Base-by-base conservation (phyloP, 192 early-diverging fungal genomes). In the Linnemannia zychae region DNA sequence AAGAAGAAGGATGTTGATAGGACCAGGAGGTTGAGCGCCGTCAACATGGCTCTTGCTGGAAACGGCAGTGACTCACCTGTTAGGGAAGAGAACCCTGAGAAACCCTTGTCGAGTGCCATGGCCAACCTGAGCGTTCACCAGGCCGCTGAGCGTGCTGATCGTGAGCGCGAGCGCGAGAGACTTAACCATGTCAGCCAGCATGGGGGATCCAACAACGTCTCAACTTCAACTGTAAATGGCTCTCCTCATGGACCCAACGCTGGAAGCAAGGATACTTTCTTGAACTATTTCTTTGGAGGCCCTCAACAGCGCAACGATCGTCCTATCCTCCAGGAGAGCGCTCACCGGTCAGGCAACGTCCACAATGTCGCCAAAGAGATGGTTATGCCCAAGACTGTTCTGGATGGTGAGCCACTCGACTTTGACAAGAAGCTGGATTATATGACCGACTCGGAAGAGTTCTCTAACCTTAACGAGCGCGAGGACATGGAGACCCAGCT, bases 401-500 rank as follows among this genome's bases (percentile, higher is more conserved):
- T 87, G 69, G 77, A 85, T 72, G 77, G 83, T 6, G 83, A 85
- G 70, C 74, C 70, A 1, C 20, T 76, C 7, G 83, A 67, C 22
- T 71, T 67, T 74, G 77, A 84, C 52, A 78, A 68, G 63, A 79
- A 68, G 48, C 22, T 68, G 17, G 83, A 79, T 16, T 40, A 79
- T 33, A 53, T 72, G 52, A 67, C 68, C 1, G 70, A 79, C 0
- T 18, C 37, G 28, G 81, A 84, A 6, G 85, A 87, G 12, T 28
- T 36, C 38, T 52, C 46, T 16, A 67, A 78, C 50, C 24, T 82
- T 36, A 85, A 71, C 47, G 87, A 93, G 71, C 90, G 93, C 38
- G 95, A 96, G 76, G 94, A 95, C 77, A 87, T 95, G 88, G 95
- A 96, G 84, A 93, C 92, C 4, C 91, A 94, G 72, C 88, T 96